Percentiles rank a stretch among this genome's conserved stretches.
Conservation (phyloP, 768 basidiomycete species). For the Leccinellum rugosiceps region DNA sequence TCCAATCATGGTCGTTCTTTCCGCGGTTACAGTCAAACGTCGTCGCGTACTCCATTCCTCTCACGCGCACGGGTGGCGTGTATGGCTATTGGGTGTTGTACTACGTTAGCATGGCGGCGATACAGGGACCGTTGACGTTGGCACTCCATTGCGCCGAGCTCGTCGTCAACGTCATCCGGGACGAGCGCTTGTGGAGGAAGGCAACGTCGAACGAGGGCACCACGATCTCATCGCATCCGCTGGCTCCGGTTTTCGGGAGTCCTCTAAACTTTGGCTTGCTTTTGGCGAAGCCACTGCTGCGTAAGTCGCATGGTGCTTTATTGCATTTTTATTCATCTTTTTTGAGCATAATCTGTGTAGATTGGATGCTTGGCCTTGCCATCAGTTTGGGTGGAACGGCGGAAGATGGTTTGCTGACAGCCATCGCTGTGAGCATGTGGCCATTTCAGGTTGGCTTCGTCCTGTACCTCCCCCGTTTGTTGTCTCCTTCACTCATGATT, state of each 20-base stretch:
- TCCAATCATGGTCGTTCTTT: conserved; percentile 27
- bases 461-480: neutral
- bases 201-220: conserved; percentile 15
- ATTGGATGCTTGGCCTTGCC: conserved; percentile 34
- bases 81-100: conserved; percentile 25
- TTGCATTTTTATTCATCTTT: neutral
- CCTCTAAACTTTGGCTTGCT: conserved; percentile 15
- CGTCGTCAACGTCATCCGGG: conserved; percentile 27
- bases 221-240: conserved; percentile 16
- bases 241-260: conserved; percentile 22
- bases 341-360: conserved; percentile 7
- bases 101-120: conserved; percentile 21
- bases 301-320: conserved; percentile 13
- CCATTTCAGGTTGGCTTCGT: conserved; percentile 20
- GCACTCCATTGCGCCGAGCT: conserved; percentile 29
- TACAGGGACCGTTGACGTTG: conserved; percentile 30
- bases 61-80: conserved; percentile 14
- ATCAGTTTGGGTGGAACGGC: conserved; percentile 18
- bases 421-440: conserved; percentile 26
- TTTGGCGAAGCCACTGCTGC: conserved; percentile 22
- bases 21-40: conserved; percentile 18
- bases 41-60: conserved; percentile 20
- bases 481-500: neutral
- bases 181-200: conserved; percentile 27
- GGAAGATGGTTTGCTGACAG: conserved; percentile 5